Conservation (phyloP, 139 green algal species). For the Chlamydomonas incerta region DNA sequence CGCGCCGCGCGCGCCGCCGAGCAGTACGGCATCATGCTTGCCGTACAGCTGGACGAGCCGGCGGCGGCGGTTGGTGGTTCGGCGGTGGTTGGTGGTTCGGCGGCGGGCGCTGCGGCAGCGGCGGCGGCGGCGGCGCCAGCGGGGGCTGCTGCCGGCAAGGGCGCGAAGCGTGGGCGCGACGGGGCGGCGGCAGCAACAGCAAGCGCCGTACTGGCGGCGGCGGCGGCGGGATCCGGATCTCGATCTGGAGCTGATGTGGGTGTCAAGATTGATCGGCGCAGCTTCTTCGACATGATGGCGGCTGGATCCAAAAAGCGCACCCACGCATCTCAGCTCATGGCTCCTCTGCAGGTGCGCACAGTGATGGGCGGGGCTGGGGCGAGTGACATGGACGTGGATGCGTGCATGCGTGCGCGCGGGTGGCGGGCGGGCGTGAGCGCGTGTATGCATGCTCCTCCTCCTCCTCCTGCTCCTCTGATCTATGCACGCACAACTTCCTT, state of each 20-base stretch:
- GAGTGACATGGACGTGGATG: too few relatives aligned
- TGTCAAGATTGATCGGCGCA: neutral
- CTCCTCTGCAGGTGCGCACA: neutral
- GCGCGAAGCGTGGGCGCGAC: too few relatives aligned
- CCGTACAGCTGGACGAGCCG: constrained; percentile 8
- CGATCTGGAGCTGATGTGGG: neutral
- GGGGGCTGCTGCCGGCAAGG: neutral
- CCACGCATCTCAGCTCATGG: neutral
- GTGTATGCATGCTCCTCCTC: too few relatives aligned
- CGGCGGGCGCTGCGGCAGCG: neutral
- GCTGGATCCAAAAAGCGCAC: neutral
- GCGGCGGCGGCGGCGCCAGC: neutral
- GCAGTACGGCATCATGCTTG: constrained; percentile 24
- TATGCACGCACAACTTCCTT: neutral
- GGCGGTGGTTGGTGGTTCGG: neutral
- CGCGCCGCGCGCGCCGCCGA: neutral
- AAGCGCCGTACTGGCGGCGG: neutral
- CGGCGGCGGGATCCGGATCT: neutral
- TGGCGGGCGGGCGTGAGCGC: too few relatives aligned
- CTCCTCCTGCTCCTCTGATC: neutral
- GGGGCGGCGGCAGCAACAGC: neutral
- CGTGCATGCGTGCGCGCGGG: too few relatives aligned
- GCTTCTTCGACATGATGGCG: constrained; percentile 34
- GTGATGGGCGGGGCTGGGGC: neutral
- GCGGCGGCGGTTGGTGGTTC: neutral